These are phyloP conservation scores for Phialophora verrucosa DNA, from an alignment of 2,329 filamentous ascomycete species.

Conservation along the genomic window DNA sequence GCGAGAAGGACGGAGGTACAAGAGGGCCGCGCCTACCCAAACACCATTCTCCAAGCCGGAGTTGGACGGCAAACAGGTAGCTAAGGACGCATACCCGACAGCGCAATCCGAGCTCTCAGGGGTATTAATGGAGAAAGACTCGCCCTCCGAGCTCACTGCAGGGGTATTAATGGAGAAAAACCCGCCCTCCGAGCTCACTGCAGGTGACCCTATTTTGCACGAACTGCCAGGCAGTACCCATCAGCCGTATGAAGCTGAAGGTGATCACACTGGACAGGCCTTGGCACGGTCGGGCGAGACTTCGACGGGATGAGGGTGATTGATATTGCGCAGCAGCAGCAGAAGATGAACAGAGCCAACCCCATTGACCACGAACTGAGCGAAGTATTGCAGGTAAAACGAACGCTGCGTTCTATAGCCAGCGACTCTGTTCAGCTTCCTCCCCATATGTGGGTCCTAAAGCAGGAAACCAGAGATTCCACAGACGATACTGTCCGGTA, in stretches of 20 bases:
- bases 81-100: background rate
- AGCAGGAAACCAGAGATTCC: background rate
- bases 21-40: background rate
- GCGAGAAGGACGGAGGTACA: background rate
- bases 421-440: background rate
- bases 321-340: background rate
- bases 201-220: background rate
- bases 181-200: background rate
- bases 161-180: too few relatives aligned
- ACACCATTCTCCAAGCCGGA: constrained; percentile 5
- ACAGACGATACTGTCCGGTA: background rate
- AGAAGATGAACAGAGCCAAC: background rate
- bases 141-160: background rate
- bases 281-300: background rate
- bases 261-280: background rate
- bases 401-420: background rate
- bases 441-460: background rate
- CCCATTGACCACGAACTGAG: background rate
- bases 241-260: constrained; percentile 8
- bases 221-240: constrained; percentile 7
- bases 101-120: constrained; percentile 3
- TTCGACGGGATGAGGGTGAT: background rate
- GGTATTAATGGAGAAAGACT: background rate
- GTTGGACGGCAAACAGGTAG: constrained; percentile 2
- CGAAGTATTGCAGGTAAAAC: background rate